Evolutionary conservation across 1,139 yeast species (phyloP).

Genomic region (Kodamaea anthophila): DNA sequence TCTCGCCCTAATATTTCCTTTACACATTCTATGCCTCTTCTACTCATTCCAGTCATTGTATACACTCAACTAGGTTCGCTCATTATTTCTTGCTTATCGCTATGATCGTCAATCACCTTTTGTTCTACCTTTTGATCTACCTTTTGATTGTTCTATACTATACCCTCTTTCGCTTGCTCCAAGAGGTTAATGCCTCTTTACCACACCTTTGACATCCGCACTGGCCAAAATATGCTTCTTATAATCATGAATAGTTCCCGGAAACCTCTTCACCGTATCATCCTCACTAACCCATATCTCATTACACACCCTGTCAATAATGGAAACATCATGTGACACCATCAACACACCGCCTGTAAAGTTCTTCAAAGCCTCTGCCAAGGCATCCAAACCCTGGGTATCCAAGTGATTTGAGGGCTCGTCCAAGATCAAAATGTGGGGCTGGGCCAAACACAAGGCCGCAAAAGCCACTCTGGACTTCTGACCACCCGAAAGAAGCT

Average conservation of each 20-base stretch:
- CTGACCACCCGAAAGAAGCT: slow-evolving; percentile 92
- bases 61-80: too few relatives aligned
- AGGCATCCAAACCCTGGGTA: slow-evolving; percentile 95
- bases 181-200: slow-evolving; percentile 64
- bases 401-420: slow-evolving; percentile 99
- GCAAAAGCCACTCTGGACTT: slow-evolving; percentile 98
- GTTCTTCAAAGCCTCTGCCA: slow-evolving; percentile 77
- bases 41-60: too few relatives aligned
- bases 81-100: too few relatives aligned
- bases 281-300: slow-evolving; percentile 94
- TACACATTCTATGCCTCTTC: too few relatives aligned
- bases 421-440: slow-evolving; percentile 89
- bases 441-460: slow-evolving; percentile 80
- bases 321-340: slow-evolving; percentile 96
- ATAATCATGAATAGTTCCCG: slow-evolving; percentile 81
- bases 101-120: too few relatives aligned
- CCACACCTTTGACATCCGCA: slow-evolving; percentile 86
- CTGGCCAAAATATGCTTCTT: slow-evolving; percentile 76
- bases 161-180: too few relatives aligned
- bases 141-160: too few relatives aligned
- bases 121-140: too few relatives aligned
- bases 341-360: slow-evolving; percentile 94
- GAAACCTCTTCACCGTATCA: slow-evolving; percentile 72
- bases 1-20: too few relatives aligned
- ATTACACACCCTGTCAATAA: slow-evolving; percentile 80